phyloP scores from a whole-genome alignment of 345 rosid species.

The Gossypium turneri region DNA sequence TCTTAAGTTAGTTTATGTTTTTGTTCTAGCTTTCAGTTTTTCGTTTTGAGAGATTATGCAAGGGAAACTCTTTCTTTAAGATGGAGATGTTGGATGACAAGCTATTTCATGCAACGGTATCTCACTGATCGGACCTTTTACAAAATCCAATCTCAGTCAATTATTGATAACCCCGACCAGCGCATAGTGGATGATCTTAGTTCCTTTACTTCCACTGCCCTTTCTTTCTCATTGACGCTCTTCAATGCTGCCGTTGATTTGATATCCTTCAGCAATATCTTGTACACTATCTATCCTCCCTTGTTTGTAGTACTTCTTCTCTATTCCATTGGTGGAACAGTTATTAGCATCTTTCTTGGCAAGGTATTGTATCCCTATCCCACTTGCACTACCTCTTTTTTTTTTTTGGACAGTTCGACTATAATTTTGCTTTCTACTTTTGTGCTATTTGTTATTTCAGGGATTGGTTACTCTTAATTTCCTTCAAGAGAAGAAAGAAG shows the following conservation, averaged over 20 bases:
- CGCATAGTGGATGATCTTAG: conserved; percentile 90
- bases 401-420: neutral
- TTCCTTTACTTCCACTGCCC: conserved; percentile 82
- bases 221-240: conserved; percentile 77
- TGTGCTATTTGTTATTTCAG: conserved; percentile 37
- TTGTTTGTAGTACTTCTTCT: conserved; percentile 71
- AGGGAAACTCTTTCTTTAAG: conserved; percentile 73
- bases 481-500: conserved; percentile 97
- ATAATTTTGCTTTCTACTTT: neutral
- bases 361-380: conserved; percentile 39
- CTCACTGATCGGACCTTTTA: conserved; percentile 68
- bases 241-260: conserved; percentile 85
- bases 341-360: conserved; percentile 75
- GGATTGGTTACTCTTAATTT: conserved; percentile 84
- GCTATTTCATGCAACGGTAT: conserved; percentile 78
- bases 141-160: conserved; percentile 89
- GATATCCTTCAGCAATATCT: conserved; percentile 90
- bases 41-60: conserved; percentile 90
- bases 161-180: conserved; percentile 94
- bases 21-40: conserved; percentile 48
- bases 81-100: conserved; percentile 99
- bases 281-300: conserved; percentile 88
- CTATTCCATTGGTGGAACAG: conserved; percentile 88
- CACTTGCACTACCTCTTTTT: neutral
- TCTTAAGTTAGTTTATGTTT: neutral